Base-by-base conservation (phyloP, 768 basidiomycete genomes). In the Macrolepiota fuliginosa region DNA sequence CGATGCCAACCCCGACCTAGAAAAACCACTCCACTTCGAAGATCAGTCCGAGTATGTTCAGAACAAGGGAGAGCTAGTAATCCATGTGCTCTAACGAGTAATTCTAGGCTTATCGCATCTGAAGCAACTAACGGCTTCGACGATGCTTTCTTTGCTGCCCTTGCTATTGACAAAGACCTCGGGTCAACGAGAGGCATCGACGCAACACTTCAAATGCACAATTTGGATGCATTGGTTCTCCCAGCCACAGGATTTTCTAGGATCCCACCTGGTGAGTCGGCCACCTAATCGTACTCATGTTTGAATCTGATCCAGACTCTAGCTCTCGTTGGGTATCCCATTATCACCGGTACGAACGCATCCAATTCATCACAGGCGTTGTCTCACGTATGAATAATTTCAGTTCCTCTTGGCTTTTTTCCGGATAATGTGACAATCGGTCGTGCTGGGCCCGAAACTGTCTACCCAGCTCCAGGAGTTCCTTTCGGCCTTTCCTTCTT, bases 281-380 rank as follows among this genome's bases (percentile, higher is more conserved):
- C 15, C 40, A n/a, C 42, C 37, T 56, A 12, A 11, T 36, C n/a
- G 17, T 13, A 36, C 46, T 7, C 27, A 15, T 29, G 42, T n/a
- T n/a, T n/a, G n/a, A 65, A 73, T 54, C 58, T 62, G n/a, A n/a
- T 39, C 65, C 11, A 9, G 32, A 39, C 39, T 4, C 67, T 71
- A 72, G 87, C 86, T 2, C 81, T 88, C 58, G 83, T 84, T 4
- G 88, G 86, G 6, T 88, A 87, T 64, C 87, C 88, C 1, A 84
- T 88, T 57, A 75, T 88, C 40, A 87, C 87, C 24, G 86, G 86
- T 83, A 47, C 65, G 74, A n/a, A 19, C 12, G 45, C n/a, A 40
- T 32, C 37, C 42, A n/a, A 29, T 47, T 58, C 25, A 4, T 47
- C 29, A 2, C 36, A 25, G 15, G 24, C 47, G 24, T 32, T 56